Percentiles rank a stretch among this genome's conserved stretches.
Conservation (phyloP, 495 filamentous ascomycete genomes). For the Niebla homalea region DNA sequence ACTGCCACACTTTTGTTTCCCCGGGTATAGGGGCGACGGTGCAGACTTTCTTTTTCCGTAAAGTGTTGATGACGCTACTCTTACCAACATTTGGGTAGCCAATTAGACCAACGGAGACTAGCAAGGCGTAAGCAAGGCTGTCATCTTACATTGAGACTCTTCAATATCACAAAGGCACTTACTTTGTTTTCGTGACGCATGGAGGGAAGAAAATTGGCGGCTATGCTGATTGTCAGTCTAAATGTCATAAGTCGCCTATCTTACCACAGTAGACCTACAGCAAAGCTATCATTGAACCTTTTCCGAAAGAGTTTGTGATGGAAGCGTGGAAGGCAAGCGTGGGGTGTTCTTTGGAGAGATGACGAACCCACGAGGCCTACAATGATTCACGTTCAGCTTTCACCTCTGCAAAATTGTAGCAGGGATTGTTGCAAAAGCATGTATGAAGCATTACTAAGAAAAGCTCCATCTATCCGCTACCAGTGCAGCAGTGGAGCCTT, state of each 20-base stretch:
- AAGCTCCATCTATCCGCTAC: conserved; percentile 45
- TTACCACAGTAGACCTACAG: neutral
- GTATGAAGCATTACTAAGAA: conserved; percentile 99
- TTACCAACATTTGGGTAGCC: conserved; percentile 47
- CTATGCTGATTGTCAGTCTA: neutral
- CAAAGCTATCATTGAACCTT: conserved; percentile 49
- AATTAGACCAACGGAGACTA: neutral
- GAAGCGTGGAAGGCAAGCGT: conserved; percentile 87
- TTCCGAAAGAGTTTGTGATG: conserved; percentile 86
- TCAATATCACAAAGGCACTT: neutral
- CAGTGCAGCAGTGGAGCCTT: conserved; percentile 36
- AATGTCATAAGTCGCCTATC: neutral
- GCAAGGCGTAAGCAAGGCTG: neutral
- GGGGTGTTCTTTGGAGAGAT: conserved; percentile 72
- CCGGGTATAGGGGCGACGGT: conserved; percentile 93
- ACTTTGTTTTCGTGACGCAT: conserved; percentile 77
- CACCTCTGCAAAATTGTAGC: conserved; percentile 2
- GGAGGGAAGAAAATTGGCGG: conserved; percentile 73
- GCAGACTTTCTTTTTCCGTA: conserved; percentile 84
- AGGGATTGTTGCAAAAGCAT: conserved; percentile 29
- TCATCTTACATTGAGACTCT: neutral
- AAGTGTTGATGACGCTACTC: conserved; percentile 83
- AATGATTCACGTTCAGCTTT: conserved; percentile 29
- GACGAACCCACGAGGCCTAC: conserved; percentile 75
- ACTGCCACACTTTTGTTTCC: conserved; percentile 81